Conservation (phyloP, 2,329 filamentous ascomycete genomes). For the Didymella pinodella region DNA sequence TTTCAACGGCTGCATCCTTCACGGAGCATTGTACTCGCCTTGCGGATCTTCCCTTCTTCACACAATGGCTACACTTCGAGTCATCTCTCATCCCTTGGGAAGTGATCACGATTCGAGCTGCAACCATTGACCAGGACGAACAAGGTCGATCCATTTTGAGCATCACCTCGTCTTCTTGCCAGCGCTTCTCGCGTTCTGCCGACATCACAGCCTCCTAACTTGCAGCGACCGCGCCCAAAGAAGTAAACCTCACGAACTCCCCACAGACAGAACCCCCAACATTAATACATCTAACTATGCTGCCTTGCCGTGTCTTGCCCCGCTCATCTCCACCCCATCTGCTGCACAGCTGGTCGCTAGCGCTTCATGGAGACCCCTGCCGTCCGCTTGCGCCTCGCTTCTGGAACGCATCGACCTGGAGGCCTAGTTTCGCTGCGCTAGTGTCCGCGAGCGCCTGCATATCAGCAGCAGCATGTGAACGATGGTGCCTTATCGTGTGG, state of each 20-base stretch:
- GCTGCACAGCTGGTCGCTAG: neutral
- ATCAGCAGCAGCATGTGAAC: constrained; percentile 16
- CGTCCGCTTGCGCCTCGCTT: constrained; percentile 17
- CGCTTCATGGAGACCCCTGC: constrained; percentile 6
- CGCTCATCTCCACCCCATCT: constrained; percentile 7
- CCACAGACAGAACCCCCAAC: neutral
- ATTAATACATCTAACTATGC: constrained; percentile 6
- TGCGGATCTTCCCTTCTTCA: neutral
- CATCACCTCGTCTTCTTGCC: neutral
- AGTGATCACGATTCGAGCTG: constrained; percentile 1
- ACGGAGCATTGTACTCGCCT: constrained; percentile 3
- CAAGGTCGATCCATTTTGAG: neutral
- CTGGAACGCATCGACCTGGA: constrained; percentile 7
- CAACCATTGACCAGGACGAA: neutral
- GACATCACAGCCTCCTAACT: neutral
- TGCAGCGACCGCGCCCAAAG: constrained; percentile 8
- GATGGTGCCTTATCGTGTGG: neutral
- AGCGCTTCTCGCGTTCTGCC: constrained; percentile 14
- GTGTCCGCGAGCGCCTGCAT: constrained; percentile 14
- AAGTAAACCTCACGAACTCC: constrained; percentile 16
- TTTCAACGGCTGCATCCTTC: neutral
- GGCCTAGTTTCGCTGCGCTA: constrained; percentile 1
- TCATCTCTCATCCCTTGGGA: neutral
- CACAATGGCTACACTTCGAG: constrained; percentile 8
- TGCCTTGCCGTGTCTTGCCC: constrained; percentile 9